Evolutionary conservation across 75 land plant genomes (phyloP), one percentile per base, ranked within the genome.

Genomic region (Sequoia sempervirens): DNA sequence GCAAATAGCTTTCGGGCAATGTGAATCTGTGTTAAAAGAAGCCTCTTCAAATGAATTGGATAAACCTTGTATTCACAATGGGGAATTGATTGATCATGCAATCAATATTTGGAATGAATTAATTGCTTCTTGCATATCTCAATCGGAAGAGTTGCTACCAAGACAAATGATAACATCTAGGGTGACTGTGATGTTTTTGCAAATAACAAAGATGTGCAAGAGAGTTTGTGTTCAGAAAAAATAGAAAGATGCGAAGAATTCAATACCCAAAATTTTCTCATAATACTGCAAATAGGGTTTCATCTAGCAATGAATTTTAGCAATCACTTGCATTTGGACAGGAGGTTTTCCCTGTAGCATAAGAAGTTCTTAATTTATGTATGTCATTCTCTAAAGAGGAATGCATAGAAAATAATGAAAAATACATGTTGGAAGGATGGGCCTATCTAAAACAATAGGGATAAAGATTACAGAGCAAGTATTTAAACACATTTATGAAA

Each of bases 1-100:
- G 94, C 95, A 28, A 84, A 89, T 85, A 94, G 90, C 72, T 97
- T 97, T 76, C 85, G 95, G 69, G 93, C 98, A 32, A 84, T 94
- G 81, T 94, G 88, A 82, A 26, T 41, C 88, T 73, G 85, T 85
- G 8, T 64, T 86, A 23, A 81, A 30, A 87, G 72, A 23, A 50
- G 61, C 58, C 32, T 80, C 64, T 5, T 52, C 83, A 32, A 40
- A 28, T 50, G 82, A 83, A 78, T 43, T n/a, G 13, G 80, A 78
- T 37, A 14, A 12, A 30, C n/a, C 13, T 45, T 26, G 10, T 10
- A 78, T 45, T 40, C 26, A 17, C 28, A 26, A 45, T 9, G 30
- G 26, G 26, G 32, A 40, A 2, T 78, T 13, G 14, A 32, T 12
- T 78, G 3, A 41, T 10, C 47, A 45, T 78, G 50, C 46, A 45